Conservation (phyloP, 2,329 filamentous ascomycete species). For the Aureobasidium sp. region DNA sequence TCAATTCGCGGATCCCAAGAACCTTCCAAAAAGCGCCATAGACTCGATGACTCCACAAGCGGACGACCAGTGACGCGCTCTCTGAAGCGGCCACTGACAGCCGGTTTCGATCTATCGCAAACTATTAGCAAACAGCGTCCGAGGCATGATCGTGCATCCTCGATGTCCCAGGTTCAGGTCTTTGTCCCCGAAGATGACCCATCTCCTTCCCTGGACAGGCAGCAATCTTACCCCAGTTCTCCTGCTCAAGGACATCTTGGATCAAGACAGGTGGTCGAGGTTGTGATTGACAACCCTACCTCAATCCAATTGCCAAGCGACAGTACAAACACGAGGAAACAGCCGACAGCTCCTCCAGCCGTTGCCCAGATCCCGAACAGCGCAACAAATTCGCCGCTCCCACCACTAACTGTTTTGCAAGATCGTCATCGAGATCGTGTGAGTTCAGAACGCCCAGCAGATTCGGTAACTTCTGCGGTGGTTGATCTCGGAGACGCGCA, state of each 20-base stretch:
- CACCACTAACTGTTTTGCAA: background rate
- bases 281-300: background rate
- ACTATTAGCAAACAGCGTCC: background rate
- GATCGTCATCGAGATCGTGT: background rate
- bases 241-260: background rate
- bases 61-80: background rate
- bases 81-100: background rate
- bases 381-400: background rate
- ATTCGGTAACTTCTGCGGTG: background rate
- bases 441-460: background rate
- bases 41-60: background rate
- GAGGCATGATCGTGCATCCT: background rate
- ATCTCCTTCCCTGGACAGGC: background rate
- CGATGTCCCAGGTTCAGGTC: background rate
- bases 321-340: background rate
- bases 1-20: background rate
- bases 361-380: background rate
- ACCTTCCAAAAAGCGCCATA: background rate
- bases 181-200: background rate
- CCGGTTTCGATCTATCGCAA: background rate
- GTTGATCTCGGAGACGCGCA: background rate
- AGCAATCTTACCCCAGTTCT: background rate
- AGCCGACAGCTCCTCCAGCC: background rate
- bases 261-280: background rate
- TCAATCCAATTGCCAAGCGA: background rate